Base-by-base conservation (phyloP, 2,329 filamentous ascomycete genomes). In the Fusarium newnesense region DNA sequence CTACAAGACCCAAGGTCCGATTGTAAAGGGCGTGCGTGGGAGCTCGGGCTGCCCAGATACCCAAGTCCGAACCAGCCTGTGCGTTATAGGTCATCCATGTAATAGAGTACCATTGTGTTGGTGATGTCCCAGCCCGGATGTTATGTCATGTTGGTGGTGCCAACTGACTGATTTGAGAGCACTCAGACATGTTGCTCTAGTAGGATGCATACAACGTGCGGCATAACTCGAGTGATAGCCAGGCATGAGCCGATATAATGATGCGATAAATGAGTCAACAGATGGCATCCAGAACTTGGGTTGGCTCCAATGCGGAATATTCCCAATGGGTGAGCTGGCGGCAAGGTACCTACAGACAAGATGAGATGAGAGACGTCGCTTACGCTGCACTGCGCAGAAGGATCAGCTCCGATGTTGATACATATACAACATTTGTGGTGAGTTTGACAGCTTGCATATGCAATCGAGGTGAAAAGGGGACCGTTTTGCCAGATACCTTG, bases 401-500 rank as follows among this genome's bases (percentile, higher is more conserved):
- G 57, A 42, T 60, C 56, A 56, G 59, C 53, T 64, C 30, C 21
- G 26, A 60, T 40, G 28, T 58, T 37, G 57, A 47, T 52, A 44
- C 43, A 47, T 66, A 47, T 61, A 37, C 19, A 54, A 40, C 57
- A 52, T 63, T 37, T 56, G 42, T 54, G 44, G 52, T 46, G 43
- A 26, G 47, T 58, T 50, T 34, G 47, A 54, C 37, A 58, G 39
- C 52, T 40, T 62, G 64, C 61, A 60, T 64, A 65, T 72, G 46
- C 52, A 52, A 69, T 56, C 26, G 44, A 47, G 50, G 47, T 58
- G 39, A 19, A 26, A 59, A 70, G 42, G 66, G 68, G 64, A 59
- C 70, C 62, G 64, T 65, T 67, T 67, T 65, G 73, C 50, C 64
- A 72, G 54, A 60, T 30, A 36, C 43, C 24, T 66, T 50, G 24